Evolutionary conservation across 169 alveolate genomes (phyloP).

Genomic region (Hammondia hammondi): DNA sequence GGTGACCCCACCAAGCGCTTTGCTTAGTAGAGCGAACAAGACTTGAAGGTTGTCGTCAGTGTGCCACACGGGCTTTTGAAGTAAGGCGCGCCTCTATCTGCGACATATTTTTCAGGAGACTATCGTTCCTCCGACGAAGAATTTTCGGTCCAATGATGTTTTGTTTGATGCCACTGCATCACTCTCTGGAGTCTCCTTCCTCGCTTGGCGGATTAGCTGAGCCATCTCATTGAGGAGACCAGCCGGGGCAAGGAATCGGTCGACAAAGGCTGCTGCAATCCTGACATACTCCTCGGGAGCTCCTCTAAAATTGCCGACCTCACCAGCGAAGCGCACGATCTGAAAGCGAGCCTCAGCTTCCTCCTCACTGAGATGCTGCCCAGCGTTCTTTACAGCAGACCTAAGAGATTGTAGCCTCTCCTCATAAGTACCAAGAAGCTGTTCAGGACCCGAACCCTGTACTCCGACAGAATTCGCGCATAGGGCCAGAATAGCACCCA

Average conservation of each 20-base stretch:
- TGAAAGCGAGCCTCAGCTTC: not conserved
- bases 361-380: not conserved
- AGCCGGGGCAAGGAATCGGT: not conserved
- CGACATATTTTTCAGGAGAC: not conserved
- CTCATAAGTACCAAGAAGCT: not conserved
- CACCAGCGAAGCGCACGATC: conserved; percentile 1
- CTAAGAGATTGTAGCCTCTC: not conserved
- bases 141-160: not conserved
- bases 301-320: not conserved
- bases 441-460: not conserved
- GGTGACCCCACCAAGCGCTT: not conserved
- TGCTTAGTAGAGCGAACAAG: not conserved
- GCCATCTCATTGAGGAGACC: not conserved
- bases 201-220: not conserved
- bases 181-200: not conserved
- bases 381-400: not conserved
- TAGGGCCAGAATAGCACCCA: not conserved
- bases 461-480: not conserved
- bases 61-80: not conserved
- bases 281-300: conserved; percentile 4
- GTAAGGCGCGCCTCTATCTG: not conserved
- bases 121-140: not conserved
- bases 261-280: not conserved
- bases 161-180: not conserved
- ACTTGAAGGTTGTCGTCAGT: not conserved